Conservation (phyloP, 2,329 filamentous ascomycete species). For the Aspergillus unguis region DNA sequence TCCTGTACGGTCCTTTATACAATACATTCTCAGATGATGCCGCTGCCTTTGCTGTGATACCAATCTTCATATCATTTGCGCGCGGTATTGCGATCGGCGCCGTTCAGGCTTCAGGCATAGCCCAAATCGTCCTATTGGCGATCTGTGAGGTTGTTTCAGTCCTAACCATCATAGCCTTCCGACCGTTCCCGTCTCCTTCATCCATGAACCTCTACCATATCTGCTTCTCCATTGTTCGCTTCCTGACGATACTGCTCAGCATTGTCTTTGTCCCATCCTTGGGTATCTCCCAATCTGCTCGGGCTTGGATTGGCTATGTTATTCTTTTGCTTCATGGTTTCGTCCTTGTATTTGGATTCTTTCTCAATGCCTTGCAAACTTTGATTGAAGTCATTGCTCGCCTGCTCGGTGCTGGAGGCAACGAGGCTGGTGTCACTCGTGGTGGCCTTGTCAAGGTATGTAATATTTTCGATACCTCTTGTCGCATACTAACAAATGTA, state of each 20-base stretch:
- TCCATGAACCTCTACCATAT: constrained; percentile 98
- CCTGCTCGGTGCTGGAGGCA: constrained; percentile 75
- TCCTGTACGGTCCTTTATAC: constrained; percentile 89
- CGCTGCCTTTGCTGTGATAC: constrained; percentile 83
- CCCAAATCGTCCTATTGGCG: constrained; percentile 85
- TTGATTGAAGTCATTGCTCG: constrained; percentile 83
- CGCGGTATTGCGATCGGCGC: constrained; percentile 89
- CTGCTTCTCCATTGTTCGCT: constrained; percentile 73
- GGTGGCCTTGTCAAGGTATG: constrained; percentile 76
- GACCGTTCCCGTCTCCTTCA: constrained; percentile 83
- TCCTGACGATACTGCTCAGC: constrained; percentile 72
- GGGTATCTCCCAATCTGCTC: constrained; percentile 70
- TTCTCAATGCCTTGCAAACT: constrained; percentile 86
- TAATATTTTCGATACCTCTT: neutral
- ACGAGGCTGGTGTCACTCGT: constrained; percentile 65
- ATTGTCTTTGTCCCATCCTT: constrained; percentile 82
- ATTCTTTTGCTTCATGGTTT: constrained; percentile 82
- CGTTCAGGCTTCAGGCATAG: constrained; percentile 87
- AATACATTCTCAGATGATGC: constrained; percentile 96
- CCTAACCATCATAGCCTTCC: constrained; percentile 81
- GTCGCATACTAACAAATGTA: constrained; percentile 15
- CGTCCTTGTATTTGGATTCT: constrained; percentile 86
- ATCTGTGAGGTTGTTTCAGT: constrained; percentile 92
- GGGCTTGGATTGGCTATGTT: constrained; percentile 93
- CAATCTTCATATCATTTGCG: constrained; percentile 77